phyloP scores from a whole-genome alignment of 2,329 filamentous ascomycete species.

The Elsinoe necatrix region DNA sequence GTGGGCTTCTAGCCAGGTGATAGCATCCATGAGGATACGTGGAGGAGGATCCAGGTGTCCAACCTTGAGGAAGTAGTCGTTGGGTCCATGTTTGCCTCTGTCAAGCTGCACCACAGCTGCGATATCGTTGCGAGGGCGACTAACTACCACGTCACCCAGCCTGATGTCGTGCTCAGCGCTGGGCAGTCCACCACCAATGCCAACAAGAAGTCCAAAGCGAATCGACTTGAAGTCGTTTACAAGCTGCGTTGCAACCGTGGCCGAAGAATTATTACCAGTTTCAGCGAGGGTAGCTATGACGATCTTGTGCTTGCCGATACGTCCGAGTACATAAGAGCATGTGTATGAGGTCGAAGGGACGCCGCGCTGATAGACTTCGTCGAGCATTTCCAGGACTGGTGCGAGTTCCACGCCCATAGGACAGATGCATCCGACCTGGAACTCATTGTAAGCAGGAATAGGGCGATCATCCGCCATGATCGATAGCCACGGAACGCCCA shows the following conservation, averaged over 20 bases:
- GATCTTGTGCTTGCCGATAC: background rate
- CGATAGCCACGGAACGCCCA: background rate
- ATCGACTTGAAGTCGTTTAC: conserved; percentile 10
- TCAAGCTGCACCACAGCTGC: conserved; percentile 25
- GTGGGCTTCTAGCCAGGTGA: background rate
- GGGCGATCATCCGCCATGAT: background rate
- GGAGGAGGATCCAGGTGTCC: background rate
- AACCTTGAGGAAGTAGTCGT: background rate
- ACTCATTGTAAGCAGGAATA: background rate
- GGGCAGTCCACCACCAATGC: conserved; percentile 23
- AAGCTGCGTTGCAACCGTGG: background rate
- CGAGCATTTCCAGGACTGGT: background rate
- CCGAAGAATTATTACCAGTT: background rate
- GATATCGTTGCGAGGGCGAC: conserved; percentile 16
- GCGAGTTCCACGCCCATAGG: background rate
- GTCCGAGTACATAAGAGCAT: background rate
- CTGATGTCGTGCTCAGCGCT: conserved; percentile 20
- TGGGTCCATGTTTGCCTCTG: conserved; percentile 19
- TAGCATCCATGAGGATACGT: background rate
- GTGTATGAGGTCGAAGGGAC: background rate
- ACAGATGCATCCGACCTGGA: background rate
- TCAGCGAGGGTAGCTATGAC: background rate
- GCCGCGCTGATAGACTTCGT: background rate
- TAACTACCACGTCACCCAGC: conserved; percentile 25
- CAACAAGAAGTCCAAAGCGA: conserved; percentile 21